These are phyloP conservation scores for Durio zibethinus DNA, from an alignment of 345 rosid species.

Conservation along the genomic window DNA sequence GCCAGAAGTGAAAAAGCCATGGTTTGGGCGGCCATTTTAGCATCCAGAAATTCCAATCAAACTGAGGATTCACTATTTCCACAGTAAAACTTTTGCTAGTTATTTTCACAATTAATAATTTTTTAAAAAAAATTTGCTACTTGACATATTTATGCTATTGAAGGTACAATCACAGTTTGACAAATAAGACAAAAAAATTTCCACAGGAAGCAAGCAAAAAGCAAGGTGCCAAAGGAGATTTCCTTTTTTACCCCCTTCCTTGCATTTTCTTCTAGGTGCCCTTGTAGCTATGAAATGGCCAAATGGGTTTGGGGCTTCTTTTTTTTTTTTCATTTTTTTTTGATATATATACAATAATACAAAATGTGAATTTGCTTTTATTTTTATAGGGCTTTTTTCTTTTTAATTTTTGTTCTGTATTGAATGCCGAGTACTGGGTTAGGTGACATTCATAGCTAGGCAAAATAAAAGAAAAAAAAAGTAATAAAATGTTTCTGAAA, in stretches of 20 bases:
- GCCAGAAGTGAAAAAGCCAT: slow-evolving; percentile 9
- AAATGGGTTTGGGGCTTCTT: too few species aligned
- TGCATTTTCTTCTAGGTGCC: not conserved
- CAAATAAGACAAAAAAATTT: slow-evolving; percentile 30
- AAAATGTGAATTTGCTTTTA: too few species aligned
- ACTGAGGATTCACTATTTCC: not conserved
- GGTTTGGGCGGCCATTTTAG: too few species aligned
- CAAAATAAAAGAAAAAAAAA: not conserved
- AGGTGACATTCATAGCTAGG: not conserved
- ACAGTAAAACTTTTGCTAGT: not conserved
- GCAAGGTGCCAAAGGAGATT: slow-evolving; percentile 25
- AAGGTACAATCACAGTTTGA: slow-evolving; percentile 11
- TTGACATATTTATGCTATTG: slow-evolving; percentile 6
- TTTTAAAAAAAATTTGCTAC: too few species aligned
- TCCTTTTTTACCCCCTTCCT: not conserved
- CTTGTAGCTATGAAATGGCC: not conserved
- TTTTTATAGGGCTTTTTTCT: too few species aligned
- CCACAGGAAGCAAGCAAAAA: slow-evolving; percentile 18
- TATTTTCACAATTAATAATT: too few species aligned
- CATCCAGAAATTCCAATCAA: too few species aligned
- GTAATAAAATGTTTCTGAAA: not conserved
- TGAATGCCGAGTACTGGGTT: not conserved
- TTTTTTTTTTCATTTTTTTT: too few species aligned
- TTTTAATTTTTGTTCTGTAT: not conserved
- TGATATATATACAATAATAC: too few species aligned